Conservation (phyloP, 192 early-diverging fungal species). For the Linderina pennispora region DNA sequence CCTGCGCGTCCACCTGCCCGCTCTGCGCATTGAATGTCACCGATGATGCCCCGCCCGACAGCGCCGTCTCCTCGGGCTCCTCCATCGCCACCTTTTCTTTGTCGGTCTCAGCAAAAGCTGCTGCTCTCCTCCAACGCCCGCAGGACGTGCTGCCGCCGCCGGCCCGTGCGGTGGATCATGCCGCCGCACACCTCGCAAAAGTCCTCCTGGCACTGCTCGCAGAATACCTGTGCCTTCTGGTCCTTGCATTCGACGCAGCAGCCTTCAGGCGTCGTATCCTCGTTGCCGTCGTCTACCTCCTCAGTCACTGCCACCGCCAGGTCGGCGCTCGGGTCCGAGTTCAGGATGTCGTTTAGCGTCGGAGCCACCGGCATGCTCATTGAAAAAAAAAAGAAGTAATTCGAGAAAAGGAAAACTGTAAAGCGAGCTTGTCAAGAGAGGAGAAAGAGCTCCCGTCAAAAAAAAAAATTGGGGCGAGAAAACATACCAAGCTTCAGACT, state of each 20-base stretch:
- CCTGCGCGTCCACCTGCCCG: slow-evolving; percentile 33
- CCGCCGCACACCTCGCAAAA: slow-evolving; percentile 91
- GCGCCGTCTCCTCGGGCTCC: slow-evolving; percentile 5
- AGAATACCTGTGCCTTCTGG: slow-evolving; percentile 53
- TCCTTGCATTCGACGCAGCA: slow-evolving; percentile 90
- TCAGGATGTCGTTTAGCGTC: slow-evolving; percentile 34
- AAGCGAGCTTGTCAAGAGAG: no score
- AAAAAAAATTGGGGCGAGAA: no score
- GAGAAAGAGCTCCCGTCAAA: no score
- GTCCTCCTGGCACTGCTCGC: slow-evolving; percentile 77
- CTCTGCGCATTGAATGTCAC: slow-evolving; percentile 36
- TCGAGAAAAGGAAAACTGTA: background rate
- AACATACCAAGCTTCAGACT: no score
- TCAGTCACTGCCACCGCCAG: slow-evolving; percentile 7
- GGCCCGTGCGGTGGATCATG: slow-evolving; percentile 80
- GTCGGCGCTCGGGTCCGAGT: slow-evolving; percentile 23
- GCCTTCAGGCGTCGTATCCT: slow-evolving; percentile 52
- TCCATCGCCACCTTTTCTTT: slow-evolving; percentile 26
- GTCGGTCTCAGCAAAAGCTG: no score
- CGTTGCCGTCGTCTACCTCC: background rate
- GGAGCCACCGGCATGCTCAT: slow-evolving; percentile 40
- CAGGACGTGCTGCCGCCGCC: slow-evolving; percentile 52
- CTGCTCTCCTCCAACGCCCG: no score
- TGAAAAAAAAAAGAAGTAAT: background rate
- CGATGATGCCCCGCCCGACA: slow-evolving; percentile 24